A percentile compares a stretch with the other conserved stretches of the same genome.
Evolutionary conservation across 495 filamentous ascomycete genomes (phyloP).

Genomic region (Penicillium steckii): DNA sequence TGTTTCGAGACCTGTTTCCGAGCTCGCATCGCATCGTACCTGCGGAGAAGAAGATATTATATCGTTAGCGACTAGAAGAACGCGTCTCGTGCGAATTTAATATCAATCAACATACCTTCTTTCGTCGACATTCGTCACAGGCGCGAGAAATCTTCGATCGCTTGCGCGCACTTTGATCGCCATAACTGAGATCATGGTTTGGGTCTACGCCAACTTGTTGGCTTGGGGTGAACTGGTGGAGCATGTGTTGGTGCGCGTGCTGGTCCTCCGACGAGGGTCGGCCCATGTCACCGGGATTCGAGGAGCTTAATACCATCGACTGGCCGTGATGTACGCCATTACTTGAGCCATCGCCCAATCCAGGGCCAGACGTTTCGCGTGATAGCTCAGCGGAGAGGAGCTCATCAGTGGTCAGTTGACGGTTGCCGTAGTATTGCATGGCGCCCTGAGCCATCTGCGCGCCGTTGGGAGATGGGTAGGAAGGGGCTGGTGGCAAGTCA

Average conservation of each 20-base stretch:
- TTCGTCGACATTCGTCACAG: constrained; percentile 92
- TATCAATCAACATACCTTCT: constrained; percentile 71
- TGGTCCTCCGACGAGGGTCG: constrained; percentile 41
- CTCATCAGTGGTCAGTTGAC: constrained; percentile 48
- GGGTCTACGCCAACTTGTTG: constrained; percentile 53
- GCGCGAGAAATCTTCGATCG: constrained; percentile 90
- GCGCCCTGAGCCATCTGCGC: constrained; percentile 49
- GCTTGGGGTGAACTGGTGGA: constrained; percentile 43
- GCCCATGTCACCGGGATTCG: constrained; percentile 42
- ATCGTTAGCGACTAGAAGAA: constrained; percentile 17
- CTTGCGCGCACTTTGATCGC: constrained; percentile 71
- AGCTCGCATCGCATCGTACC: constrained; percentile 89
- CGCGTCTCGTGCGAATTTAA: constrained; percentile 10
- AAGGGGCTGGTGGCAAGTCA: constrained; percentile 48
- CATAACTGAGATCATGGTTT: constrained; percentile 49
- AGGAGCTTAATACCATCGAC: constrained; percentile 43
- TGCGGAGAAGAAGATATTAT: constrained; percentile 24
- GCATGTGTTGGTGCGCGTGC: constrained; percentile 48
- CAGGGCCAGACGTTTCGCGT: constrained; percentile 42
- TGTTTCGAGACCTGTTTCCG: constrained; percentile 72
- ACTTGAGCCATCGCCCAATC: constrained; percentile 40
- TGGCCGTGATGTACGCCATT: constrained; percentile 44
- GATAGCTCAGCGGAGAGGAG: constrained; percentile 47
- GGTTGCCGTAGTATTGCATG: constrained; percentile 46
- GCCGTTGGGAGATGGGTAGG: constrained; percentile 49